Evolutionary conservation across 345 rosid genomes (phyloP), one percentile per base, ranked within the genome.

Genomic region (Viola odorata): DNA sequence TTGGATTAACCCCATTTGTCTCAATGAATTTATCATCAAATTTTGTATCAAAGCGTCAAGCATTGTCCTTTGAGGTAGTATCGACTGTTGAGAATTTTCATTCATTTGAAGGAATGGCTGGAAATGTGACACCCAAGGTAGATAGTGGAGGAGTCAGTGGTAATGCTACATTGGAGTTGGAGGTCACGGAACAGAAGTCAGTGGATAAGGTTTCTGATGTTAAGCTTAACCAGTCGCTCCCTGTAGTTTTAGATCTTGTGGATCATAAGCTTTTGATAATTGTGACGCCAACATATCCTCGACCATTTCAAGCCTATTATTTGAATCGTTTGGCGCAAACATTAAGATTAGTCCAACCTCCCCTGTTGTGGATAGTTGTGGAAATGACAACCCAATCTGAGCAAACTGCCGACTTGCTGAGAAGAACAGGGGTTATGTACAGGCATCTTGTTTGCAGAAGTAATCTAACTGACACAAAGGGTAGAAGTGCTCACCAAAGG

Each of bases 291-390:
- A 80, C 89, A 0, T 38, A 57, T 67, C 37, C 75, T 63, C 54
- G 71, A 12, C 69, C 68, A 4, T 64, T 78, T 63, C 85, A 84
- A 67, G 82, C 81, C 15, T 78, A 71, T 67, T 75, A 78, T 72
- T 65, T 86, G 69, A 81, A 72, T 55, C 82, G 79, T 41, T 60
- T 83, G 77, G 84, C 81, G 0, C 58, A 77, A 55, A 71, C 87
- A 9, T 60, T 86, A 63, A 80, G 65, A 61, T 75, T 73, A 17
- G 79, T 77, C n/a, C 69, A 67, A 41, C 80, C 84, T 65, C 92
- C 89, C 50, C 60, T 86, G 12, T 65, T 86, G 77, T 86, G 89
- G 92, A 77, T 83, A 45, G 87, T 86, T 65, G 85, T 81, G 74
- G 87, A 81, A 69, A 77, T 71, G 87, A 56, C 74, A 55, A 56